Percentiles rank a stretch among this genome's conserved stretches.
Evolutionary conservation across 345 rosid genomes (phyloP).

Genomic region (Camelina sativa): DNA sequence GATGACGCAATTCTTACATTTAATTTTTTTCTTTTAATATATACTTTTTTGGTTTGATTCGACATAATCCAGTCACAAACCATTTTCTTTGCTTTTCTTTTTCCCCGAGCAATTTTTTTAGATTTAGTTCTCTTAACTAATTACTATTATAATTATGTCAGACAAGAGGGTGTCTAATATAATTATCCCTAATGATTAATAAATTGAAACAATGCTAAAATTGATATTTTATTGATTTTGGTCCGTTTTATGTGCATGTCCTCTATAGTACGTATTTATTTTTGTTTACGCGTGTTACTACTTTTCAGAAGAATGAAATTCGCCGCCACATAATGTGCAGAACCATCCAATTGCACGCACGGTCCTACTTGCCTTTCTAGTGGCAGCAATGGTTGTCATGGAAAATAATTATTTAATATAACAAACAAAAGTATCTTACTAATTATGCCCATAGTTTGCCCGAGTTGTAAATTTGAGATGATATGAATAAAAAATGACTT

Average conservation of each 20-base stretch:
- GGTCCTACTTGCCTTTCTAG: slow-evolving; percentile 35
- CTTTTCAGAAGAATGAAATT: not conserved
- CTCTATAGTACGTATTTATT: not conserved
- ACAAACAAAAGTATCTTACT: not conserved
- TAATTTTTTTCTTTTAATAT: not conserved
- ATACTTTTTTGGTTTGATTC: not conserved
- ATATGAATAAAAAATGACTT: too few relatives aligned
- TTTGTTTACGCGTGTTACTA: not conserved
- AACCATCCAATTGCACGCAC: slow-evolving; percentile 22
- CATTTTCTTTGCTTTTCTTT: slow-evolving; percentile 4
- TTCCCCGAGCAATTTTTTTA: not conserved
- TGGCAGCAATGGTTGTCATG: slow-evolving; percentile 7
- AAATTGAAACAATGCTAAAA: not conserved
- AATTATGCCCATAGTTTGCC: too few relatives aligned
- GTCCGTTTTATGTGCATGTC: not conserved
- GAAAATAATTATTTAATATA: not conserved
- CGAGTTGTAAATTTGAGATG: not conserved
- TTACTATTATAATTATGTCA: not conserved
- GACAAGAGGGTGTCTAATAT: not conserved
- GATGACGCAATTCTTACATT: not conserved
- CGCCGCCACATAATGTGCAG: slow-evolving; percentile 27
- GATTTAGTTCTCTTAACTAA: not conserved
- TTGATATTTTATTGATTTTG: not conserved
- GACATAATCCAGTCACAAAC: slow-evolving; percentile 3
- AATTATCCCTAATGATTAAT: not conserved